Evolutionary conservation across 768 basidiomycete species (phyloP).

Genomic region (Psilocybe cubensis): DNA sequence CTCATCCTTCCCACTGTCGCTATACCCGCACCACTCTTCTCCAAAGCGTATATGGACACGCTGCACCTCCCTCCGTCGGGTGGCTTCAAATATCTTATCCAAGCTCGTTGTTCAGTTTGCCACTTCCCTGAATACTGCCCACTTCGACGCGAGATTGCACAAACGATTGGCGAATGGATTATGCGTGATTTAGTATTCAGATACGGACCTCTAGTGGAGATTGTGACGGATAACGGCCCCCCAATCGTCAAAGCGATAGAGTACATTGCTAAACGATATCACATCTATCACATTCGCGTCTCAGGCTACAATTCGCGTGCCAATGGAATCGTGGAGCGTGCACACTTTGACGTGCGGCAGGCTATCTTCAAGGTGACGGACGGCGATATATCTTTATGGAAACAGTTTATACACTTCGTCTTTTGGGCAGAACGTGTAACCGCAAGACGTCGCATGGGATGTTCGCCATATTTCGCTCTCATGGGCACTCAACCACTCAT

Average conservation of each 20-base stretch:
- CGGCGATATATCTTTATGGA: slow-evolving; percentile 22
- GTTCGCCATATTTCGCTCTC: slow-evolving; percentile 32
- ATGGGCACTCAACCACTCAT: slow-evolving; percentile 30
- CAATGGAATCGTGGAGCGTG: slow-evolving; percentile 33
- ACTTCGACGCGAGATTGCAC: slow-evolving; percentile 28
- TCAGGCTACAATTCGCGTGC: slow-evolving; percentile 45
- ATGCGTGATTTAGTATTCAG: slow-evolving; percentile 24
- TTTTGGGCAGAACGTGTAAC: slow-evolving; percentile 42
- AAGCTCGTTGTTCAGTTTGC: slow-evolving; percentile 7
- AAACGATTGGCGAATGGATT: slow-evolving; percentile 31
- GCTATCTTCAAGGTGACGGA: slow-evolving; percentile 33
- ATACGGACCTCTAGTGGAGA: slow-evolving; percentile 36
- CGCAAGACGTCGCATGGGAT: slow-evolving; percentile 23
- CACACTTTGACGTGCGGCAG: slow-evolving; percentile 34
- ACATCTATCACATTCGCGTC: slow-evolving; percentile 43
- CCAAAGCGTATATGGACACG: slow-evolving; percentile 34
- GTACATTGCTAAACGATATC: slow-evolving; percentile 21
- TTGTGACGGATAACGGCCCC: slow-evolving; percentile 42
- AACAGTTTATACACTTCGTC: slow-evolving; percentile 12
- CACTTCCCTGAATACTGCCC: not conserved
- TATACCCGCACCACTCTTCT: slow-evolving; percentile 25
- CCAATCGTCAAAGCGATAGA: slow-evolving; percentile 13
- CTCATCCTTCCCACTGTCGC: slow-evolving; percentile 25
- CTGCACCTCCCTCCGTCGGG: too few species aligned
- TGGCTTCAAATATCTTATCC: slow-evolving; percentile 22